Evolutionary conservation across 148 eudicot species (phyloP), one percentile per base, ranked within the genome.

Genomic region (Vaccinium myrtillus): DNA sequence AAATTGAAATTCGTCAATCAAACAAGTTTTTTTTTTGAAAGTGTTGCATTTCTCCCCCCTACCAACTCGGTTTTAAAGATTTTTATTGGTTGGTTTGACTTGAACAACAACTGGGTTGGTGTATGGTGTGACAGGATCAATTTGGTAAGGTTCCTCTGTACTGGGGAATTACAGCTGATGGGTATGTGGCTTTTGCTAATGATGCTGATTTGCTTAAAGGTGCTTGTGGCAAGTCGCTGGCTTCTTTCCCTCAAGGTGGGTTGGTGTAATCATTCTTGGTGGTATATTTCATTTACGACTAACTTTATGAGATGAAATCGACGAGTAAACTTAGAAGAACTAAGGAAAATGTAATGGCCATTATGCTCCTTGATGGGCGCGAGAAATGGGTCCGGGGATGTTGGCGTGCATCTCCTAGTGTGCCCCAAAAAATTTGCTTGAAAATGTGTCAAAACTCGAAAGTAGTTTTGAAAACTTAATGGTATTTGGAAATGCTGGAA

Each of bases 111-210:
- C 13, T 27, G 74, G 74, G 74, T 69, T 69, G 74, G 74, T 3
- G 32, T 8, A 1, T 79, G 51, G 67, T 54, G 67, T 83, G 53
- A 85, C 87, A 96, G 99, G 99, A 94, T 82, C 94, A 92, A 93
- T 81, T 80, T 77, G 97, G 94, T 32, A 95, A 93, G 89, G 94
- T 97, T 73, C 98, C 98, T 87, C 79, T 97, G 76, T 97, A 97
- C 50, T 97, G 99, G 99, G 99, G 99, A 88, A 97, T 97, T 84
- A 95, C 99, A 36, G 92, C 94, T 75, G 99, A 97, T 88, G 98
- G 99, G 0, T 88, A 86, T 15, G 98, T 97, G 15, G 99, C 98
- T 10, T 93, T 97, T 88, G 96, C 98, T 61, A 84, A 93, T 78
- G 96, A 97, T 87, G 97, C 98, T 61, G 91, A 95, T 80, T 83